A percentile compares a stretch with the other conserved stretches of the same genome.
Conservation (phyloP, 129 eudicot species). For the Saussurea involucrata region DNA sequence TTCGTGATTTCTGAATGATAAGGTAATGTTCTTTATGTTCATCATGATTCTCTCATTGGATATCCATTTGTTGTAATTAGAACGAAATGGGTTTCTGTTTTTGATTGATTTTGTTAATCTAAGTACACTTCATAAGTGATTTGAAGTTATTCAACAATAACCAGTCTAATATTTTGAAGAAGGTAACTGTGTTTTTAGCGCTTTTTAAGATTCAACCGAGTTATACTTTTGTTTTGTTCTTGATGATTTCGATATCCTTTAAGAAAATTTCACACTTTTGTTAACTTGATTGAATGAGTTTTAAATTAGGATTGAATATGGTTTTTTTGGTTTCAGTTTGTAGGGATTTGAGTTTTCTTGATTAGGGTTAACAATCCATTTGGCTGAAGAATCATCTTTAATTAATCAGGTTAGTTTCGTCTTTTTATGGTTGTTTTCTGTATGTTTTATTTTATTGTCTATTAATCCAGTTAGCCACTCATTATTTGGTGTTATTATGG, state of each 20-base stretch:
- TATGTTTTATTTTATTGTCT: too few relatives aligned
- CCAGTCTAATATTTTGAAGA: too few relatives aligned
- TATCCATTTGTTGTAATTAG: too few relatives aligned
- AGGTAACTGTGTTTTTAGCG: too few relatives aligned
- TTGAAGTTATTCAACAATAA: too few relatives aligned
- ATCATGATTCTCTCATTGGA: too few relatives aligned
- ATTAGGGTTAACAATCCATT: conserved; percentile 1
- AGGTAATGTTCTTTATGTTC: too few relatives aligned
- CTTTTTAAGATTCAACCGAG: too few relatives aligned
- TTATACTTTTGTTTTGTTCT: not conserved
- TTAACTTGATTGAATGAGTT: not conserved
- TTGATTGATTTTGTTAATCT: too few relatives aligned
- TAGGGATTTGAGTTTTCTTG: conserved; percentile 21
- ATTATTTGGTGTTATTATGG: not conserved
- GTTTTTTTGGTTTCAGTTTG: conserved; percentile 16
- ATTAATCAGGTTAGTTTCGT: conserved; percentile 16
- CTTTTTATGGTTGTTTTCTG: not conserved
- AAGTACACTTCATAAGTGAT: too few relatives aligned
- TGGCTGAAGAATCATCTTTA: conserved; percentile 1
- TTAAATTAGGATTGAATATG: not conserved
- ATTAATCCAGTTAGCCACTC: not conserved
- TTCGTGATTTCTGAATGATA: too few relatives aligned
- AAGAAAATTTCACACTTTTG: not conserved
- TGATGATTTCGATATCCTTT: not conserved
- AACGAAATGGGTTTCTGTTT: too few relatives aligned